Percentiles rank a stretch among this genome's conserved stretches.
These are phyloP conservation scores for Penicillium brevicompactum DNA, from an alignment of 2,329 filamentous ascomycete species.

Conservation along the genomic window DNA sequence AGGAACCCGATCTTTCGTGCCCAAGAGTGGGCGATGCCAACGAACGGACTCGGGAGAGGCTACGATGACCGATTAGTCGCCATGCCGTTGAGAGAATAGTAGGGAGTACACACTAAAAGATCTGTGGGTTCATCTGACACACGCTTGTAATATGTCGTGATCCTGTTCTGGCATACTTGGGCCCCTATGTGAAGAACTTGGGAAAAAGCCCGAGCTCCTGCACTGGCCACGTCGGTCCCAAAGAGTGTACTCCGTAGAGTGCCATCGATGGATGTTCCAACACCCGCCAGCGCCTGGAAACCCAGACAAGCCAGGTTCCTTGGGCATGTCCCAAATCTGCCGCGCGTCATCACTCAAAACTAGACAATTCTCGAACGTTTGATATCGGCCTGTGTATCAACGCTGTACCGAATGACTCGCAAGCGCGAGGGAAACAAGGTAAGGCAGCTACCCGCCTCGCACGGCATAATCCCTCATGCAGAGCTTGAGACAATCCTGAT, in stretches of 20 bases:
- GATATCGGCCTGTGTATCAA: slow-evolving; percentile 68
- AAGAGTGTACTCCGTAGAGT: slow-evolving; percentile 31
- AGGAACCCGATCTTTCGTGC: background rate
- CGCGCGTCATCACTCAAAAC: slow-evolving; percentile 56
- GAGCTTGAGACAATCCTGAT: slow-evolving; percentile 9
- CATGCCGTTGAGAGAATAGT: background rate
- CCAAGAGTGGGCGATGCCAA: background rate
- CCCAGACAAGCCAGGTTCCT: slow-evolving; percentile 43
- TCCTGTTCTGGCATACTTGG: slow-evolving; percentile 31
- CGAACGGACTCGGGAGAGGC: background rate
- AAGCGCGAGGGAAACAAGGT: slow-evolving; percentile 60
- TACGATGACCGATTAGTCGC: background rate
- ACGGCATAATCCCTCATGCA: slow-evolving; percentile 11
- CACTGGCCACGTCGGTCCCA: slow-evolving; percentile 63
- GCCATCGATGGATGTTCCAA: background rate
- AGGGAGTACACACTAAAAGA: background rate
- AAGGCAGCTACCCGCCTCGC: slow-evolving; percentile 27
- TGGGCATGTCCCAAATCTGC: slow-evolving; percentile 55
- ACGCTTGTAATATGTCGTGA: background rate
- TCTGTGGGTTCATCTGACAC: background rate
- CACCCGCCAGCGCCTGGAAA: background rate
- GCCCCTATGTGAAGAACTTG: slow-evolving; percentile 22
- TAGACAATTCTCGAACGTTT: slow-evolving; percentile 68
- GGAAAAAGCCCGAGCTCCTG: slow-evolving; percentile 61
- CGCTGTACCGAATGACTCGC: slow-evolving; percentile 67